Conservation (phyloP, 345 rosid species). For the Boechera divaricarpa region DNA sequence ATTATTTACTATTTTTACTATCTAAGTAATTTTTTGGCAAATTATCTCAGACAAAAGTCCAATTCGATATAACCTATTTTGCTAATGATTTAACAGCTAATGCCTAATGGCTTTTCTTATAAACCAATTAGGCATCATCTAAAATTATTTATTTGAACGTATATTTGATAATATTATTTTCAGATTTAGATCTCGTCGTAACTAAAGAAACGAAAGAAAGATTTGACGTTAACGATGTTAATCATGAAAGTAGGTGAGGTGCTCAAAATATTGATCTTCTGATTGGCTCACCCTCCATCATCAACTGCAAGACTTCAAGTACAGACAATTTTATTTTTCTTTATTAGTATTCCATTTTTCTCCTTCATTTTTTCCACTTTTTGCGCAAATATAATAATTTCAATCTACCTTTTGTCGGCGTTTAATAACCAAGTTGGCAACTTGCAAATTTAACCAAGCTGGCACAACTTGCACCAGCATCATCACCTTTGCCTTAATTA, state of each 20-base stretch:
- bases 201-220: slow-evolving; percentile 27
- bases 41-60: no score
- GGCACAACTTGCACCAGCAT: slow-evolving; percentile 42
- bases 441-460: slow-evolving; percentile 40
- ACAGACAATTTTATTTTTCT: background rate
- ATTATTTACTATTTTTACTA: no score
- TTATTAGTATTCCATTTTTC: background rate
- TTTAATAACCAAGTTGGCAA: slow-evolving; percentile 45
- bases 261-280: slow-evolving; percentile 35
- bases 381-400: slow-evolving; percentile 5
- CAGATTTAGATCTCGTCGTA: slow-evolving; percentile 1
- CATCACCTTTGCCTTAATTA: slow-evolving; percentile 38
- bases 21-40: no score
- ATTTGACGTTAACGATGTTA: slow-evolving; percentile 36
- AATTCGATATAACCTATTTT: background rate
- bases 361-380: background rate
- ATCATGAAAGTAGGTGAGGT: slow-evolving; percentile 38
- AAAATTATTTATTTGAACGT: background rate
- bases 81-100: background rate
- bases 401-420: slow-evolving; percentile 27
- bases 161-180: background rate
- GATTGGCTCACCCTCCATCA: slow-evolving; percentile 32
- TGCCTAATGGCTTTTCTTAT: background rate
- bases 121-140: background rate
- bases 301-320: slow-evolving; percentile 30